Base-by-base conservation (phyloP, 2,329 filamentous ascomycete species). In the Periconia sp. region DNA sequence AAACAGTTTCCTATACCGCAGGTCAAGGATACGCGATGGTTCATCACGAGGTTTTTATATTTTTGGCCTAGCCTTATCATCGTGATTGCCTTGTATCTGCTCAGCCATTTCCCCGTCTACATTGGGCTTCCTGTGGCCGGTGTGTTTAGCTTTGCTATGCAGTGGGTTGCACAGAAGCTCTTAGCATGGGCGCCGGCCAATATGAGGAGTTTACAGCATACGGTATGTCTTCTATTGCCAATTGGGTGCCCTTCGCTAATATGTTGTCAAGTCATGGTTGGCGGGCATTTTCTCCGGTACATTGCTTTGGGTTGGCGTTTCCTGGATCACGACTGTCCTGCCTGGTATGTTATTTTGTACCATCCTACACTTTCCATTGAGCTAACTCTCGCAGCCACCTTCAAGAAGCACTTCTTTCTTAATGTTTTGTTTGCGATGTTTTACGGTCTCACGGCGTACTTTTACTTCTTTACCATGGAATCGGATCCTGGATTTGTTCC, bases 401-500 rank as follows among this genome's bases (percentile, higher is more conserved):
- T 85, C 65, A 80, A 79, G 19, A 77, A 82, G 1, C 85, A 89
- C 65, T 85, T 86, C n/a, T 75, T 96, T 33, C 78, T 89, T 50
- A 97, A 97, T 73, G 63, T 95, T n/a, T 60, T 85, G 1, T 97
- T 97, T 69, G 80, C 79, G 20, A 59, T 81, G 0, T 83, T 84
- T 56, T 88, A 85, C 63, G 74, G 79, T 43, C 75, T 92, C 7
- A 93, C 87, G 10, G 75, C 83, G 13, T 97, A 94, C 73, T 99
- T 97, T 73, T 99, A 97, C 72, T 81, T 86, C 59, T 84, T 87
- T 49, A 87, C 89, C 61, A 97, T 97, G 91, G 78, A 85, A 47
- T 87, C 88, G 63, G 93, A 99, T 70, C 94, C 94, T 0, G 94
- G 94, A 15, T 97, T 89, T 68, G 90, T 99, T 27, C 93, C 94